Evolutionary conservation across 2,329 filamentous ascomycete species (phyloP).

Genomic region (Penicillium sp.): DNA sequence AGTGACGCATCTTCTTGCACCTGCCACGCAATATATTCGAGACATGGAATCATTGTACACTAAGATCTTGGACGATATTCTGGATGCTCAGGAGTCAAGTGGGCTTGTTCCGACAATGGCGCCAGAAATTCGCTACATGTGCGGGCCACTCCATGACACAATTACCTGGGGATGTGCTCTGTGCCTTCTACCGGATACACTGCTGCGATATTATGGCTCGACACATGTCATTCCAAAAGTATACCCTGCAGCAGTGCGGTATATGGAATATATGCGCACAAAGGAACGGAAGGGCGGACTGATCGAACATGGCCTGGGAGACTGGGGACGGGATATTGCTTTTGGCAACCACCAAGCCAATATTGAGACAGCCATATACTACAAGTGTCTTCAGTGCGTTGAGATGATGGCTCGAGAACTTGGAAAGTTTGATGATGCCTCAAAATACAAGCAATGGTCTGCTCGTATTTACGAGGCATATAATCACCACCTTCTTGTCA

Average conservation of each 20-base stretch:
- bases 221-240: constrained; percentile 26
- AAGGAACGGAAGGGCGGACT: constrained; percentile 28
- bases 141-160: constrained; percentile 53
- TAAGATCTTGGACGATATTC: constrained; percentile 54
- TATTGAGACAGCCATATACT: constrained; percentile 32
- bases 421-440: constrained; percentile 17
- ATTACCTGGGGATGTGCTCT: constrained; percentile 32
- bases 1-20: constrained; percentile 51
- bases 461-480: constrained; percentile 23
- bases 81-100: constrained; percentile 51
- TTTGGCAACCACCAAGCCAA: constrained; percentile 33
- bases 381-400: constrained; percentile 28
- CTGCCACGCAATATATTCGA: constrained; percentile 52
- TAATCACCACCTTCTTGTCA: constrained; percentile 27
- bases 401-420: constrained; percentile 29
- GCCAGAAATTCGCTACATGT: constrained; percentile 54
- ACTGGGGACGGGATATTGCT: constrained; percentile 31
- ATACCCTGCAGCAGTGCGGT: constrained; percentile 25
- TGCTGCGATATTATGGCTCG: constrained; percentile 25
- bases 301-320: constrained; percentile 29
- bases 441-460: constrained; percentile 22
- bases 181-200: constrained; percentile 27
- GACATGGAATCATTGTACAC: constrained; percentile 53
- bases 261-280: constrained; percentile 31
- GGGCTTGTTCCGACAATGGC: constrained; percentile 55